phyloP scores from a whole-genome alignment of 805 yeast genomes.

The Millerozyma miso region DNA sequence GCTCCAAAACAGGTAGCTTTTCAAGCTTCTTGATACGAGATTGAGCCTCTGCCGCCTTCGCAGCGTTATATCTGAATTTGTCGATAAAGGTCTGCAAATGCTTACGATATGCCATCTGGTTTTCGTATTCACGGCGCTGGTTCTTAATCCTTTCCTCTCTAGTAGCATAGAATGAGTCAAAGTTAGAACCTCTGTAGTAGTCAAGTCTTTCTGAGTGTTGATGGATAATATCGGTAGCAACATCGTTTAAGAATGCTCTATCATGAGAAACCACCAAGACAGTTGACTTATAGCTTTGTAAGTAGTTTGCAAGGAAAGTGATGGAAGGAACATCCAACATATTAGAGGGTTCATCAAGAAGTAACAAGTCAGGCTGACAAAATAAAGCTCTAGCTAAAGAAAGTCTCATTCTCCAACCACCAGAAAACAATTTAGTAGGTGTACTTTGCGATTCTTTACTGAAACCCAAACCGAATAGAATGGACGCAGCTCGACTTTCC shows the following conservation, averaged over 20 bases:
- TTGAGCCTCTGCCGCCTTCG: conserved; percentile 96
- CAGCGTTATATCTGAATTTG: conserved; percentile 95
- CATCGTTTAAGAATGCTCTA: conserved; percentile 93
- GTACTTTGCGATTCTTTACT: conserved; percentile 76
- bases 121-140: conserved; percentile 92
- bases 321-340: conserved; percentile 99
- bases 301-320: conserved; percentile 84
- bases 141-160: conserved; percentile 93
- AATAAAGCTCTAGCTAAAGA: conserved; percentile 97
- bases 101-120: conserved; percentile 92
- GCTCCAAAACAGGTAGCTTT: conserved; percentile 85
- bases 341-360: conserved; percentile 98
- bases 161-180: conserved; percentile 88
- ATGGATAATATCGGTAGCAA: conserved; percentile 96
- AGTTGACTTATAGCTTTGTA: conserved; percentile 87
- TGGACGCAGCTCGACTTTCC: conserved; percentile 93
- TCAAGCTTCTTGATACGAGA: conserved; percentile 96
- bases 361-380: conserved; percentile 90
- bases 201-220: conserved; percentile 97
- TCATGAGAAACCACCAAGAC: conserved; percentile 97
- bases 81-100: conserved; percentile 94
- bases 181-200: conserved; percentile 90
- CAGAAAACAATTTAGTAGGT: conserved; percentile 90
- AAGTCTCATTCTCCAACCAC: conserved; percentile 99
- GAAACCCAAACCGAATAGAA: conserved; percentile 90